Evolutionary conservation across 768 basidiomycete species (phyloP).

Genomic region (Artomyces pyxidatus): DNA sequence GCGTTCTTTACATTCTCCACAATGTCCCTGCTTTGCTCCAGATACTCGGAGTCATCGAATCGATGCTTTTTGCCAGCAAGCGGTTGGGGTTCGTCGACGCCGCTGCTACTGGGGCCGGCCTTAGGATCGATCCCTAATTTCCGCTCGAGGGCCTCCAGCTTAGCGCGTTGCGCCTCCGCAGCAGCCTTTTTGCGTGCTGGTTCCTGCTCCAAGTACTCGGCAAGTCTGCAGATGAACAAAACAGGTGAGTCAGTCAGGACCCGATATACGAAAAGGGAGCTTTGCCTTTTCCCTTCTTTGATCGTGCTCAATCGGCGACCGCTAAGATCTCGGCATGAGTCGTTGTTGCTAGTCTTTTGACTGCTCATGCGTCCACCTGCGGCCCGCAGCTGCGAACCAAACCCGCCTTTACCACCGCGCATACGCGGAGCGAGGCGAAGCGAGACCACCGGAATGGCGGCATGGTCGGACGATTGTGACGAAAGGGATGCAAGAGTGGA

Average conservation of each 20-base stretch:
- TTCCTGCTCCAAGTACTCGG: conserved; percentile 79
- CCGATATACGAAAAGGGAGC: no score
- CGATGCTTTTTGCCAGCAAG: conserved; percentile 75
- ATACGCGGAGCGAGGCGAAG: conserved; percentile 70
- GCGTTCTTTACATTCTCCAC: conserved; percentile 89
- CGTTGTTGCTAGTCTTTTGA: conserved; percentile 92
- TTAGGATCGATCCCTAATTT: conserved; percentile 61
- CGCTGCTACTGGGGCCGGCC: conserved; percentile 23
- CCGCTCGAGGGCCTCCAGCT: conserved; percentile 78
- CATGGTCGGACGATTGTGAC: conserved; percentile 19
- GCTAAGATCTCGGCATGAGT: conserved; percentile 88
- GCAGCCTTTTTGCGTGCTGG: conserved; percentile 74
- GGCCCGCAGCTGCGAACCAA: conserved; percentile 92
- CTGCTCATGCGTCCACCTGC: conserved; percentile 97
- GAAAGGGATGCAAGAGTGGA: conserved; percentile 30
- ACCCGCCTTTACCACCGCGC: conserved; percentile 93
- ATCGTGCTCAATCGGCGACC: conserved; percentile 88
- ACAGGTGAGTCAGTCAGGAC: neutral
- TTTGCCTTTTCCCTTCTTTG: conserved; percentile 91
- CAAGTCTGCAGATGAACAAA: conserved; percentile 43
- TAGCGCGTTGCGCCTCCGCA: conserved; percentile 69
- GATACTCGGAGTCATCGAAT: conserved; percentile 85
- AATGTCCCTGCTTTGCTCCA: conserved; percentile 87
- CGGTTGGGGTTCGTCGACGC: conserved; percentile 34
- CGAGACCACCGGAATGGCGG: conserved; percentile 36